Evolutionary conservation across 306 rosid species (phyloP).

Genomic region (Lagenaria siceraria): DNA sequence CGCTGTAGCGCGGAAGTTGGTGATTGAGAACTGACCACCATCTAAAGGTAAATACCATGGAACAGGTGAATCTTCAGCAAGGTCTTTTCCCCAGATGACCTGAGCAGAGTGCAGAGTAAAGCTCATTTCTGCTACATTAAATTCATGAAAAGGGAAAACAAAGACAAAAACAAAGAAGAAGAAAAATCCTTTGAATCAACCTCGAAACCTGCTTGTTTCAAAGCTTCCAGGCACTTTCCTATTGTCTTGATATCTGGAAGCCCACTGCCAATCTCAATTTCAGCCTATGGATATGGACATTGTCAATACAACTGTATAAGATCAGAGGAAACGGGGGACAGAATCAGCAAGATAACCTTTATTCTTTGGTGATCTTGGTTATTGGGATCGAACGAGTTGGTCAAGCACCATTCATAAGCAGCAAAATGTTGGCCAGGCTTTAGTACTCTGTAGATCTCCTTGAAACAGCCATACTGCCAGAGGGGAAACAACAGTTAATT

Average conservation of each 20-base stretch:
- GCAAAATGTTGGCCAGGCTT: constrained; percentile 92
- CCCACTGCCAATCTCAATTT: constrained; percentile 89
- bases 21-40: constrained; percentile 62
- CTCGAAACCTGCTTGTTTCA: constrained; percentile 93
- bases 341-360: constrained; percentile 32
- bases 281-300: constrained; percentile 40
- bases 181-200: constrained; percentile 21
- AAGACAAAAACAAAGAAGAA: neutral
- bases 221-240: constrained; percentile 70
- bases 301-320: neutral
- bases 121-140: neutral
- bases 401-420: constrained; percentile 95
- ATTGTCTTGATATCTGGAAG: constrained; percentile 87
- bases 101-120: constrained; percentile 12
- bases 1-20: constrained; percentile 76
- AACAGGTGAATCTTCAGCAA: constrained; percentile 49
- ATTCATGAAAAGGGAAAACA: neutral
- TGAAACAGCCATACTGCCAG: constrained; percentile 69
- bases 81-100: constrained; percentile 83
- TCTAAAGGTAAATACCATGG: constrained; percentile 96
- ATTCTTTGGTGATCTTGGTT: constrained; percentile 64
- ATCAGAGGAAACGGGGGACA: neutral
- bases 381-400: constrained; percentile 59
- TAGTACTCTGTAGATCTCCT: constrained; percentile 80
- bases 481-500: neutral